Evolutionary conservation across 495 filamentous ascomycete species (phyloP).

Genomic region (Bacidia rubella): DNA sequence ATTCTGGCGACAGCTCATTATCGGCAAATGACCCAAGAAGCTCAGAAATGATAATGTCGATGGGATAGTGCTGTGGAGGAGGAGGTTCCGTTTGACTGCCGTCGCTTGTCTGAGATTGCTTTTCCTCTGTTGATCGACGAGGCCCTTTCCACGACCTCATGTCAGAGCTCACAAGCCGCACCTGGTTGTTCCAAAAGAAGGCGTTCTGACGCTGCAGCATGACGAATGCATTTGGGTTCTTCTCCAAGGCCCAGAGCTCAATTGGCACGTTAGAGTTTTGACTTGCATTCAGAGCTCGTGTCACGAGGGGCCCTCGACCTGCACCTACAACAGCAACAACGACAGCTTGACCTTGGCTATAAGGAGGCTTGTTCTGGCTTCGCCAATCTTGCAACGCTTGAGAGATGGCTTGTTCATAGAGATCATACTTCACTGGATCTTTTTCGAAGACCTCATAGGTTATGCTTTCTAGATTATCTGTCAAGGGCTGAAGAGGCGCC

Average conservation of each 20-base stretch:
- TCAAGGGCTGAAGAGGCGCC: slow-evolving; percentile 82
- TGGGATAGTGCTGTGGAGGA: slow-evolving; percentile 26
- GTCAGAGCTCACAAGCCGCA: slow-evolving; percentile 83
- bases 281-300: slow-evolving; percentile 68
- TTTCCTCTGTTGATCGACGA: slow-evolving; percentile 6
- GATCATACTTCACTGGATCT: slow-evolving; percentile 93
- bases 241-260: slow-evolving; percentile 84
- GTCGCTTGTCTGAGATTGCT: background rate
- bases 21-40: slow-evolving; percentile 86
- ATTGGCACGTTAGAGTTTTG: slow-evolving; percentile 60
- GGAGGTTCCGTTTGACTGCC: background rate
- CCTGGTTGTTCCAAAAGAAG: slow-evolving; percentile 56
- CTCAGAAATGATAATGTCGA: slow-evolving; percentile 91
- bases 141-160: slow-evolving; percentile 92
- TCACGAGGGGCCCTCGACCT: slow-evolving; percentile 81
- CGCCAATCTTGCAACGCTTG: slow-evolving; percentile 74
- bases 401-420: slow-evolving; percentile 77
- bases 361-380: slow-evolving; percentile 54
- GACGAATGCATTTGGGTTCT: slow-evolving; percentile 96
- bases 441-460: slow-evolving; percentile 99
- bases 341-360: slow-evolving; percentile 53
- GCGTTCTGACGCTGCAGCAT: slow-evolving; percentile 78
- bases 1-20: slow-evolving; percentile 84
- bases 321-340: slow-evolving; percentile 87
- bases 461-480: slow-evolving; percentile 90